phyloP scores from a whole-genome alignment of 306 rosid genomes.

The Vigna radiata region DNA sequence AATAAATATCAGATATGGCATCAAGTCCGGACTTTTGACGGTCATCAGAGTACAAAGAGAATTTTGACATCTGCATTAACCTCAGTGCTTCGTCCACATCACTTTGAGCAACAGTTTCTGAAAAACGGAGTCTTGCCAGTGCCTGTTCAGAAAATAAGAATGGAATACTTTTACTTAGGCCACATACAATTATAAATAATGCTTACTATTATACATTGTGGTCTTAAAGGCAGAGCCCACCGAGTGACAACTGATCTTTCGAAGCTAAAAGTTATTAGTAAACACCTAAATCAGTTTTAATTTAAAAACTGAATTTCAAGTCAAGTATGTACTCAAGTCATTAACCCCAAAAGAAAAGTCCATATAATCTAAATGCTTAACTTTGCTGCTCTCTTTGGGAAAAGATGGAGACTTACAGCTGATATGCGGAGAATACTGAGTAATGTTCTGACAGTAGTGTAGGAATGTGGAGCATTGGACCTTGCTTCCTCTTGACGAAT shows the following conservation, averaged over 20 bases:
- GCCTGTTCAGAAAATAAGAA: constrained; percentile 62
- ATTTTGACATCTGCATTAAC: constrained; percentile 98
- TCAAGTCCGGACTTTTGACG: constrained; percentile 96
- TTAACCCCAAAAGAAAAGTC: constrained; percentile 18
- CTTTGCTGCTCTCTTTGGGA: constrained; percentile 18
- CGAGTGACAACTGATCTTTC: constrained; percentile 13
- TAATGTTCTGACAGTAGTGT: constrained; percentile 93
- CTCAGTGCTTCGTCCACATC: constrained; percentile 97
- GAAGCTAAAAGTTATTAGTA: not conserved
- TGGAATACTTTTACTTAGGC: constrained; percentile 30
- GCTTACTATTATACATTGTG: constrained; percentile 2
- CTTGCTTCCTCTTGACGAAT: constrained; percentile 97
- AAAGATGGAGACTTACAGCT: constrained; percentile 63
- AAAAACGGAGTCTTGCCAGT: constrained; percentile 90
- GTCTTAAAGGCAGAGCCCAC: constrained; percentile 15
- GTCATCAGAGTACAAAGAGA: constrained; percentile 93
- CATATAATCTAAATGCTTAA: constrained; percentile 13
- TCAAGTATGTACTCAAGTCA: constrained; percentile 1
- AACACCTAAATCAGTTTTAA: constrained; percentile 19
- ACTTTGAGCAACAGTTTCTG: constrained; percentile 92
- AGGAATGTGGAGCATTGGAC: constrained; percentile 88
- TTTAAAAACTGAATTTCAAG: not conserved
- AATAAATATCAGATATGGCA: constrained; percentile 94
- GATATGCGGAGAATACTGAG: constrained; percentile 98
- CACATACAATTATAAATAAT: constrained; percentile 1